Conservation (phyloP, 805 yeast species). For the Teunomyces panamensis region DNA sequence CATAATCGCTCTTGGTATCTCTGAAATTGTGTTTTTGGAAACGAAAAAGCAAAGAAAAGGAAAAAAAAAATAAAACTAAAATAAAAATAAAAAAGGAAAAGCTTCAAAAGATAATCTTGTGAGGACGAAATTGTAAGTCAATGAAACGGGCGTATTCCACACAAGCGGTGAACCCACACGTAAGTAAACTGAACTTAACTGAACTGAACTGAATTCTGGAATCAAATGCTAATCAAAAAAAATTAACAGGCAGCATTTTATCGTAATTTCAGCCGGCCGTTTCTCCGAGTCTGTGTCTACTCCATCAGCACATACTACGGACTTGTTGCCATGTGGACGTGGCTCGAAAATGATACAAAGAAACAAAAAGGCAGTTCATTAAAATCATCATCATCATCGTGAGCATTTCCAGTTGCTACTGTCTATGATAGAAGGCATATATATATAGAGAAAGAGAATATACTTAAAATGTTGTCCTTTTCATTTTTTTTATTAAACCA, state of each 20-base stretch:
- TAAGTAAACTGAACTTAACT: neutral
- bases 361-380: neutral
- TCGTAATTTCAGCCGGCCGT: conserved; percentile 45
- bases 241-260: conserved; percentile 33
- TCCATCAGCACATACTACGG: conserved; percentile 48
- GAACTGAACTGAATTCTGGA: too few relatives aligned
- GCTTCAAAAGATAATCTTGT: neutral
- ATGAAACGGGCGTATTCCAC: neutral
- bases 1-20: too few relatives aligned
- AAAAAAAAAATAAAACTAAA: neutral
- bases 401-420: conserved; percentile 4
- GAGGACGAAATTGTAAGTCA: neutral
- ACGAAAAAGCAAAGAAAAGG: neutral
- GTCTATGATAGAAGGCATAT: neutral
- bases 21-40: too few relatives aligned
- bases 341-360: conserved; percentile 23
- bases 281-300: conserved; percentile 41
- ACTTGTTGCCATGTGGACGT: conserved; percentile 44
- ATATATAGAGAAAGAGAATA: neutral
- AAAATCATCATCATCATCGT: neutral
- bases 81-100: neutral
- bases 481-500: neutral
- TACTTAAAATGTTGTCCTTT: neutral
- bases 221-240: too few relatives aligned
- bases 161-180: conserved; percentile 9